Base-by-base conservation (phyloP, 805 yeast genomes). In the Saturnispora hagleri region DNA sequence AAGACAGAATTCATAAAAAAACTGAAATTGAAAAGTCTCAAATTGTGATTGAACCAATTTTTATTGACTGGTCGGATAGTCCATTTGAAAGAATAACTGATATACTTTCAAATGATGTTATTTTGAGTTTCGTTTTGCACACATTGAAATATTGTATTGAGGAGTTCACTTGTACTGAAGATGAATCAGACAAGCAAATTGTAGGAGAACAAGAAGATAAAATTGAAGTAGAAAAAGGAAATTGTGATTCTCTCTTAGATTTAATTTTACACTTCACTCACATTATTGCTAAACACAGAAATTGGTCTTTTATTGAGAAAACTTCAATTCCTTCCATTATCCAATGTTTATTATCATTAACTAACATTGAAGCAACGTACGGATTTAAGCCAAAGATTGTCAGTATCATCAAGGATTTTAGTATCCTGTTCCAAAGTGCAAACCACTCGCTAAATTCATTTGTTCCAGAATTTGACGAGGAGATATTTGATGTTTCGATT, bases 181-280 rank as follows among this genome's bases (percentile, higher is more conserved):
- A 5, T 18, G 20, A 24, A 10, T 5, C 18, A 15, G 26, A 24
- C n/a, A 24, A 17, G 13, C 46, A 20, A 24, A 7, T 2, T 28
- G 24, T 24, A 5, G 7, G 15, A 5, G 51, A 51, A 15, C 8
- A 45, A 15, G 27, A 51, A n/a, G 7, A 26, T 9, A 46, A 43
- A 4, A 50, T 28, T 15, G 44, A 28, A 5, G 31, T 41, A 4
- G 73, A 75, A 27, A 43, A 47, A n/a, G 33, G 41, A 18, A 33
- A 45, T 9, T 40, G 51, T 17, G 96, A 88, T 17, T 70, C 77
- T 0, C 63, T 88, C 10, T 59, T 86, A 22, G 80, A 78, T 26
- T 72, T 83, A 1, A 62, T 77, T 0, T 69, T 89, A 7, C 89
- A 89, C 59, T 67, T 90, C 50, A 71, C 87, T 28, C 93, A 89